Base-by-base conservation (phyloP, 208 protist genomes). In the Angomonas deanei region DNA sequence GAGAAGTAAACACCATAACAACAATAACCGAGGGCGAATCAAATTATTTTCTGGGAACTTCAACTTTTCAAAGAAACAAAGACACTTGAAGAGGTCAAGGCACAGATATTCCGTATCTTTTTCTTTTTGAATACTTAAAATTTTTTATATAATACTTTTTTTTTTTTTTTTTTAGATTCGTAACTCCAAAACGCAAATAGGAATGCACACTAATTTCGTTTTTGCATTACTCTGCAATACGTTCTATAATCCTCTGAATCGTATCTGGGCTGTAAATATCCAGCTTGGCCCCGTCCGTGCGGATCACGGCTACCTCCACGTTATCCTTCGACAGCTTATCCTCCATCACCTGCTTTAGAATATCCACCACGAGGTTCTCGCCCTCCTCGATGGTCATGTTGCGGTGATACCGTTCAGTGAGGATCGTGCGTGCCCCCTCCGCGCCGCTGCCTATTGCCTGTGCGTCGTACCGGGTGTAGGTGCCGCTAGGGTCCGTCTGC, bases 291-390 rank as follows among this genome's bases (percentile, higher is more conserved):
- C 77, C 82, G 52, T 82, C 79, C 11, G 72, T 81, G 24, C 77
- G 68, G 3, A 98, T 81, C 10, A 95, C 75, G 2, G 96, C 97
- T 15, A 99, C 80, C 74, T 99, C 98, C 34, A 99, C 89, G 72
- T 99, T 99, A 38, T 82, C 96, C 34, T 87, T 83, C 34, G 86
- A 97, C 19, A 99, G 66, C 68, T 98, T 97, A 61, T 99, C 98
- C 73, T 99, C 98, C 98, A 99, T 99, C 5, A 99, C 97, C 72
- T 99, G 94, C 77, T 99, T 99, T 31, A 99, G 84, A 47, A 97
- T 99, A 4, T 82, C 73, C 24, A 99, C 72, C 13, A 97, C 95
- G 4, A 99, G 77, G 36, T 82, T 88, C 75, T 99, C 97, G 4
- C 96, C 98, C 64, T 99, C 97, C 42, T 74, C 72, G 15, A 99